Evolutionary conservation across 768 basidiomycete genomes (phyloP).

Genomic region (Suillus americanus): DNA sequence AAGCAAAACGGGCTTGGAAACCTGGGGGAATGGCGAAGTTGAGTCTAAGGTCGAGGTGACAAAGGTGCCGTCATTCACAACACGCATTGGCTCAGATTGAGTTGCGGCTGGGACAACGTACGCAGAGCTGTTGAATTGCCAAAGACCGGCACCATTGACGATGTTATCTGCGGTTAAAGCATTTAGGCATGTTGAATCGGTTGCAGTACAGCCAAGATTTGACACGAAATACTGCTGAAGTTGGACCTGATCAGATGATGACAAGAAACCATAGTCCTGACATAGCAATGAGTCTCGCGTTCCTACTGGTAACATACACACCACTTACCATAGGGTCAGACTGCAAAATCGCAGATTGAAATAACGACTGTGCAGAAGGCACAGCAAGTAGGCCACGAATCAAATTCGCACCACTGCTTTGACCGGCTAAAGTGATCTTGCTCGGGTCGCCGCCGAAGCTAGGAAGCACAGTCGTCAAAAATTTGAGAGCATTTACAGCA

Average conservation of each 20-base stretch:
- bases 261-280: conserved; percentile 74
- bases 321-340: conserved; percentile 80
- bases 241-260: conserved; percentile 48
- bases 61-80: conserved; percentile 65
- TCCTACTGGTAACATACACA: background rate
- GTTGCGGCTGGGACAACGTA: conserved; percentile 52
- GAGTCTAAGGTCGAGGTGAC: conserved; percentile 67
- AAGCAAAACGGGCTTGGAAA: conserved; percentile 66
- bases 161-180: conserved; percentile 50
- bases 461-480: conserved; percentile 55
- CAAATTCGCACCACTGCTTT: conserved; percentile 79
- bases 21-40: conserved; percentile 55
- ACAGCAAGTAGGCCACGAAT: conserved; percentile 74
- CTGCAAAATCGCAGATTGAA: conserved; percentile 77
- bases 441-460: conserved; percentile 66
- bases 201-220: conserved; percentile 45
- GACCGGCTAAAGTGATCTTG: conserved; percentile 77
- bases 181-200: conserved; percentile 50
- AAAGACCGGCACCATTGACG: conserved; percentile 47
- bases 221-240: conserved; percentile 54
- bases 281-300: conserved; percentile 3
- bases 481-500: conserved; percentile 61
- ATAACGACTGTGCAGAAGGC: conserved; percentile 69
- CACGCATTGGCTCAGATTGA: conserved; percentile 54
- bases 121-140: conserved; percentile 42